Evolutionary conservation across 148 eudicot species (phyloP), one percentile per base, ranked within the genome.

Genomic region (Talinum fruticosum): DNA sequence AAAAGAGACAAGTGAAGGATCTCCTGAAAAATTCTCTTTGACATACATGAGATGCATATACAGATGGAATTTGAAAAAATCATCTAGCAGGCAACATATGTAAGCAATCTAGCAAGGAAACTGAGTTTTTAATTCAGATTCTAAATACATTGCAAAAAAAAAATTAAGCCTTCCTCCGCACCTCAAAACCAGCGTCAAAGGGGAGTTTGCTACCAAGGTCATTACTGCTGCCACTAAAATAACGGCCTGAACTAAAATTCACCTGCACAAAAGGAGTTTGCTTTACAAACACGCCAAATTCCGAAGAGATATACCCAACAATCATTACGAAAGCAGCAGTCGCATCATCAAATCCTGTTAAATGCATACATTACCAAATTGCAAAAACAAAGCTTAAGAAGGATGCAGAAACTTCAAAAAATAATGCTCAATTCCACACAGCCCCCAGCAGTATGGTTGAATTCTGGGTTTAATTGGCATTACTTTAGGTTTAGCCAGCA

Each of bases 151-250:
- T 38, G 34, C 51, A 66, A 30, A 15, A 21, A 30, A 15, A 21
- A 66, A 38, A 33, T 37, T 71, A 23, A 67, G 38, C 36, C 70
- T 47, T 37, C 68, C 66, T 66, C 37, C 79, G 14, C 62, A 95
- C 99, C 97, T 95, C 99, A 76, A 95, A 95, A 51, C 99, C 99
- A 81, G 96, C 96, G 86, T 95, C 92, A 83, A 90, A 91, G 76
- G 99, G 99, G 78, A 95, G 97, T 21, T 62, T 86, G 62, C 89
- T 76, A 68, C 80, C 78, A 65, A 86, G 65, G 45, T 91, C 93
- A 36, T 80, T 73, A 75, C 71, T 82, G 44, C 75, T 88, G 76
- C 89, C 94, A 81, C 90, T 81, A 78, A 93, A 95, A 76, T 95
- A 95, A 77, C 90, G 87, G 12, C 99, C 97, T 35, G 99, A 93